These are phyloP conservation scores for Stachybotrys elegans DNA, from an alignment of 2,329 filamentous ascomycete species.

Conservation along the genomic window DNA sequence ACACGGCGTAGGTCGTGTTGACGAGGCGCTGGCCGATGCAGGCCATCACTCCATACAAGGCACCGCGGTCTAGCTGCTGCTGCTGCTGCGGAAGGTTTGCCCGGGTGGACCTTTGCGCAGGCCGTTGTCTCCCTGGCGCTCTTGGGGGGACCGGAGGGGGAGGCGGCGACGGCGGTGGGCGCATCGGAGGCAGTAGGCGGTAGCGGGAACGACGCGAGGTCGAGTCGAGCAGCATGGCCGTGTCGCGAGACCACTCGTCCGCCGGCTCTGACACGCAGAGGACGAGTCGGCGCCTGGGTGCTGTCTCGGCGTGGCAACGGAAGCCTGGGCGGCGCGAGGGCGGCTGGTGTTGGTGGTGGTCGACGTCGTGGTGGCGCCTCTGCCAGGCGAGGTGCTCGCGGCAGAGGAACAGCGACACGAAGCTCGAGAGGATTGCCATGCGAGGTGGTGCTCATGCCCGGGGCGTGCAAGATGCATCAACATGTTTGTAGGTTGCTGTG, in stretches of 20 bases:
- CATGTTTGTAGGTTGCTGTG: too few relatives aligned
- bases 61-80: slow-evolving; percentile 19
- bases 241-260: background rate
- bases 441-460: too few relatives aligned
- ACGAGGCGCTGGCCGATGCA: slow-evolving; percentile 32
- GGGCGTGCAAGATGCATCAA: too few relatives aligned
- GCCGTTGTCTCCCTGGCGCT: too few relatives aligned
- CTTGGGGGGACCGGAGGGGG: background rate
- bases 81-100: background rate
- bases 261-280: background rate
- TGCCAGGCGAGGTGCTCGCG: background rate
- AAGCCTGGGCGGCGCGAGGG: background rate
- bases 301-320: background rate
- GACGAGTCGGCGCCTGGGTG: background rate
- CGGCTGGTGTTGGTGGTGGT: background rate
- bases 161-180: background rate
- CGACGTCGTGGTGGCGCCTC: background rate
- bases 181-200: too few relatives aligned
- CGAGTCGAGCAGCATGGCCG: background rate
- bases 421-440: background rate
- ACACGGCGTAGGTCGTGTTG: slow-evolving; percentile 41
- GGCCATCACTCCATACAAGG: slow-evolving; percentile 32
- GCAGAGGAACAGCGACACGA: background rate
- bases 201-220: too few relatives aligned
- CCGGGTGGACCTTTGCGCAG: background rate